Base-by-base conservation (phyloP, 2,329 filamentous ascomycete species). In the Fusarium metavorans region DNA sequence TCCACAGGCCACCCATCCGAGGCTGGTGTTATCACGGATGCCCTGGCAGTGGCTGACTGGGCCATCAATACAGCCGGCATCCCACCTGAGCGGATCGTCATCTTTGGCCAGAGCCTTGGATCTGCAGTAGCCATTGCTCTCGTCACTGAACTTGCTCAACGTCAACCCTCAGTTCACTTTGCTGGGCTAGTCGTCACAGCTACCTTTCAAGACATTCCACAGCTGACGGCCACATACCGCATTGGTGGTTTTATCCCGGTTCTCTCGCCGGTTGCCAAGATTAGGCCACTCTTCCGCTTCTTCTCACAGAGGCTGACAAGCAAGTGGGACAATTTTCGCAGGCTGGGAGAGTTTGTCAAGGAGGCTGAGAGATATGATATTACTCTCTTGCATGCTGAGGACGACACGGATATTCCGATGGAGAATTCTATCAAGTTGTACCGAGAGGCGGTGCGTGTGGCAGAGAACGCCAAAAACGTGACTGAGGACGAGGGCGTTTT, bases 31-130 rank as follows among this genome's bases (percentile, higher is more conserved):
- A 81, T 90, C 14, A 79, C 78, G 1, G 90, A 92, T 76, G 90
- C 88, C 1, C 74, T 88, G 1, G 82, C 88, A 0, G 79, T 91
- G 3, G 85, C 85, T 2, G 82, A 89, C 13, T 92, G 89, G 85
- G 89, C 88, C 0, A 83, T 87, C 64, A 81, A 88, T 1, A 84
- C 83, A 0, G 89, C 87, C 4, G 80, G 82, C 0, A 87, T 92
- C 5, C 87, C 88, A 1, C 83, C 88, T 0, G 84, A 85, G 3
- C 85, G 87, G 0, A 92, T 91, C 43, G 83, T 90, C n/a, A 78
- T 92, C 25, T 92, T 89, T 68, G 87, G 84, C 1, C 90, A 92
- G 74, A 91, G 88, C 0, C 82, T 92, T 35, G 90, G 90, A 5
- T 90, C 90, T 2, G 79, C 66, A 20, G 76, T 77, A 5, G 70